Evolutionary conservation across 805 yeast species (phyloP).

Genomic region (Zygoascus tannicola): DNA sequence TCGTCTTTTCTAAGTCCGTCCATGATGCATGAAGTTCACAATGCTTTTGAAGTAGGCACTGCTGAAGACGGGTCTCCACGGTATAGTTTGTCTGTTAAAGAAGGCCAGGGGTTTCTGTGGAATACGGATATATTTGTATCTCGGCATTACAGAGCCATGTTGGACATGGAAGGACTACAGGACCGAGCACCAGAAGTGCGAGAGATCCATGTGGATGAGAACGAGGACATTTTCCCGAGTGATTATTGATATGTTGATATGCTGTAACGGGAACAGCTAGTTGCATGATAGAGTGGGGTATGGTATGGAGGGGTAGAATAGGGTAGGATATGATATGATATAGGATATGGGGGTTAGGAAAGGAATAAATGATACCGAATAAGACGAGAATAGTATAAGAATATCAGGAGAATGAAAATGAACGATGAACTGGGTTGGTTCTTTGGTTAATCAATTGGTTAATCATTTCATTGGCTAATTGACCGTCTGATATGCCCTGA

Average conservation of each 20-base stretch:
- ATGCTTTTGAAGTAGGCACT: slow-evolving; percentile 16
- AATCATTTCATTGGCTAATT: no score
- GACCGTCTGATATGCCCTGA: no score
- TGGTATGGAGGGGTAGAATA: no score
- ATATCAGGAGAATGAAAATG: no score
- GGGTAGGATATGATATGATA: no score
- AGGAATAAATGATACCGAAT: no score
- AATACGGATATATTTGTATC: slow-evolving; percentile 24
- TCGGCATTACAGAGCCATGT: slow-evolving; percentile 12
- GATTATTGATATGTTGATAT: background rate
- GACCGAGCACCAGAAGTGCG: slow-evolving; percentile 16
- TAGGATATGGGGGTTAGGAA: no score
- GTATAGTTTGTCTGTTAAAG: slow-evolving; percentile 18
- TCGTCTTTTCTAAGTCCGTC: slow-evolving; percentile 19
- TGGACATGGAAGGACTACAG: background rate
- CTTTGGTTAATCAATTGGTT: no score
- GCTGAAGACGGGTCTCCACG: slow-evolving; percentile 19
- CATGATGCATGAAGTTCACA: slow-evolving; percentile 22
- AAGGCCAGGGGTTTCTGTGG: slow-evolving; percentile 25
- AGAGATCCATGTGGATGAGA: slow-evolving; percentile 16
- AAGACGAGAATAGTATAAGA: no score
- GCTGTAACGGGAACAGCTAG: no score
- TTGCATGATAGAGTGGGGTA: no score
- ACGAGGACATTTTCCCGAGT: slow-evolving; percentile 17
- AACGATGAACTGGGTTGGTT: no score